Evolutionary conservation across 257 asterid genomes (phyloP).

Genomic region (Nicotiana sylvestris): DNA sequence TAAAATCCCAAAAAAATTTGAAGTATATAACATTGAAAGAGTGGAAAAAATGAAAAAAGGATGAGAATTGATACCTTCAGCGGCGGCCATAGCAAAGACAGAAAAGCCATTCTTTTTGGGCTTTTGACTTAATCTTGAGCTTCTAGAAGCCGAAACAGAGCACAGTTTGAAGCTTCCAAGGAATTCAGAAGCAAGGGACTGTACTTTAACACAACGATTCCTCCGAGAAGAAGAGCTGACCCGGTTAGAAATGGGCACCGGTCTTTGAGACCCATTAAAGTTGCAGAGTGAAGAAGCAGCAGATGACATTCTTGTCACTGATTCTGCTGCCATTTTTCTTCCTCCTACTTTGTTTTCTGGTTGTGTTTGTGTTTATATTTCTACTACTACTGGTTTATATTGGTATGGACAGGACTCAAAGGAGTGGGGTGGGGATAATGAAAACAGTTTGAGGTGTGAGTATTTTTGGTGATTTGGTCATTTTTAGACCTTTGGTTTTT

Average conservation of each 20-base stretch:
- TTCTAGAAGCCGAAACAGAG: slow-evolving; percentile 29
- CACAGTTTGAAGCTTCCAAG: slow-evolving; percentile 38
- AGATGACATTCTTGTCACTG: slow-evolving; percentile 52
- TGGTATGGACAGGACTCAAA: neutral
- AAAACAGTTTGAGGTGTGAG: neutral
- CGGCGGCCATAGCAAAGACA: slow-evolving; percentile 39
- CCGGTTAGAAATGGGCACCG: slow-evolving; percentile 35
- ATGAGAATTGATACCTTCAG: slow-evolving; percentile 36
- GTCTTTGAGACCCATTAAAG: slow-evolving; percentile 51
- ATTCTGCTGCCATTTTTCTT: slow-evolving; percentile 62
- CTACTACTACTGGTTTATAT: neutral
- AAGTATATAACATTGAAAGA: too few relatives aligned
- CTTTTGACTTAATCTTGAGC: neutral
- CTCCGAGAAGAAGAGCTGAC: slow-evolving; percentile 33
- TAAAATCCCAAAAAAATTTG: too few relatives aligned
- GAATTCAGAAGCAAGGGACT: slow-evolving; percentile 50
- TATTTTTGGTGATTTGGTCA: slow-evolving; percentile 1
- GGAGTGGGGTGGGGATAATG: neutral
- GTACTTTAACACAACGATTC: slow-evolving; percentile 37
- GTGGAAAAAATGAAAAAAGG: too few relatives aligned
- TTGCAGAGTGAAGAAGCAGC: slow-evolving; percentile 69
- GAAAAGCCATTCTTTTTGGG: neutral
- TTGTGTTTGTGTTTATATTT: neutral
- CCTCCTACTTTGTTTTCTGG: neutral
- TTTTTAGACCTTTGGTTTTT: slow-evolving; percentile 6